Evolutionary conservation across 2,329 filamentous ascomycete genomes (phyloP).

Genomic region (Exophiala spinifera): DNA sequence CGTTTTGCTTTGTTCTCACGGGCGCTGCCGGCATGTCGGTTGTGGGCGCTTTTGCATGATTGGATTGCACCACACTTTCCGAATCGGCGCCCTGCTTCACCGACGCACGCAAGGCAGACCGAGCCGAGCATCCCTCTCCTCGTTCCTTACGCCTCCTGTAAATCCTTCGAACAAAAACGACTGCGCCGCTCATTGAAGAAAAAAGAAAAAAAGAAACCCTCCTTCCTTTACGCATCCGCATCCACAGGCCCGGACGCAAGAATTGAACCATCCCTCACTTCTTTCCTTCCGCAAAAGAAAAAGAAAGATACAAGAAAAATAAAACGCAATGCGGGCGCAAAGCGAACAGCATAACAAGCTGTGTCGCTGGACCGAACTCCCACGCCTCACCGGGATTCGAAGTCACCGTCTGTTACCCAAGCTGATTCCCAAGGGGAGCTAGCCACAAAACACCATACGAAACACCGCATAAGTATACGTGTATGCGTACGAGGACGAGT

Average conservation of each 20-base stretch:
- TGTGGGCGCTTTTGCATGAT: not conserved
- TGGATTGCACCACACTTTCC: no score
- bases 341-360: not conserved
- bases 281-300: no score
- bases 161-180: no score
- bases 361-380: not conserved
- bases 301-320: not conserved
- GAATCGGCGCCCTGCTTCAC: no score
- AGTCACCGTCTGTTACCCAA: not conserved
- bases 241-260: no score
- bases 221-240: no score
- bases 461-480: no score
- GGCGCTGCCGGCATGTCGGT: slow-evolving; percentile 36
- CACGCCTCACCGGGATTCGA: not conserved
- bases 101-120: not conserved
- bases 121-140: not conserved
- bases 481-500: no score
- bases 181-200: no score
- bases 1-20: slow-evolving; percentile 51
- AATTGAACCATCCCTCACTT: not conserved
- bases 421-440: not conserved
- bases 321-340: not conserved
- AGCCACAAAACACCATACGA: not conserved
- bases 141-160: no score
- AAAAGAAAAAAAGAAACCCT: no score